Conservation (phyloP, 2,329 filamentous ascomycete species). For the Ophiostoma angusticollis region DNA sequence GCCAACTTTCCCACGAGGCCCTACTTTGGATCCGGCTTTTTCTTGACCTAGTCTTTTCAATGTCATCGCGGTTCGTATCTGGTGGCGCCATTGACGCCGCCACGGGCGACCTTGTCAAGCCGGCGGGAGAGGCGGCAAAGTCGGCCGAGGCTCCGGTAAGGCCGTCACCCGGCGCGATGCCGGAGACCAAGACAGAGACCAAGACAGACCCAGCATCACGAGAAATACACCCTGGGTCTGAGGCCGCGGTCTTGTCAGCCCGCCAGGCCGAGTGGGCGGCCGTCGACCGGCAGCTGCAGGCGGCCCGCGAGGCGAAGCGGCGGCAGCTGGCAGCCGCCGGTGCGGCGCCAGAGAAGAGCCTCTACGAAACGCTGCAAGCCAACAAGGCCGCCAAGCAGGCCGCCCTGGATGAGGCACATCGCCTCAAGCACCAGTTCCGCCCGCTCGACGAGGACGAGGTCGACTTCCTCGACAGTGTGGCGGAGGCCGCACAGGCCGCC, state of each 20-base stretch:
- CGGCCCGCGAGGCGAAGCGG: slow-evolving; percentile 39
- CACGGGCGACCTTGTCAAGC: slow-evolving; percentile 18
- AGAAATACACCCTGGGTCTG: not conserved
- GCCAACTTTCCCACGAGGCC: no score
- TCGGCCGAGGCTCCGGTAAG: no score
- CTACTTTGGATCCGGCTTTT: no score
- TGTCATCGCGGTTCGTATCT: slow-evolving; percentile 44
- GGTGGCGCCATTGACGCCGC: slow-evolving; percentile 36
- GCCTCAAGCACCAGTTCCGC: slow-evolving; percentile 64
- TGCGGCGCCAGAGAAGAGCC: slow-evolving; percentile 40
- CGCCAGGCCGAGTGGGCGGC: slow-evolving; percentile 44
- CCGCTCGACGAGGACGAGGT: slow-evolving; percentile 68
- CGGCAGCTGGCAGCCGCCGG: slow-evolving; percentile 25
- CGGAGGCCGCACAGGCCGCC: slow-evolving; percentile 34
- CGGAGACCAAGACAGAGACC: not conserved
- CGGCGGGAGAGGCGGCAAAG: not conserved
- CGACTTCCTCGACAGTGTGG: slow-evolving; percentile 55
- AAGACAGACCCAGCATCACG: slow-evolving; percentile 1
- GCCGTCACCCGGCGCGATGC: no score
- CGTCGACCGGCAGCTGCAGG: slow-evolving; percentile 52
- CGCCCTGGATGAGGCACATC: slow-evolving; percentile 62
- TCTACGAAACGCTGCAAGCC: slow-evolving; percentile 65
- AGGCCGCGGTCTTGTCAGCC: not conserved
- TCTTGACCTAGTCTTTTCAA: no score
- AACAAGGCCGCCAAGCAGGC: slow-evolving; percentile 82